Evolutionary conservation across 345 rosid species (phyloP).

Genomic region (Durio zibethinus): DNA sequence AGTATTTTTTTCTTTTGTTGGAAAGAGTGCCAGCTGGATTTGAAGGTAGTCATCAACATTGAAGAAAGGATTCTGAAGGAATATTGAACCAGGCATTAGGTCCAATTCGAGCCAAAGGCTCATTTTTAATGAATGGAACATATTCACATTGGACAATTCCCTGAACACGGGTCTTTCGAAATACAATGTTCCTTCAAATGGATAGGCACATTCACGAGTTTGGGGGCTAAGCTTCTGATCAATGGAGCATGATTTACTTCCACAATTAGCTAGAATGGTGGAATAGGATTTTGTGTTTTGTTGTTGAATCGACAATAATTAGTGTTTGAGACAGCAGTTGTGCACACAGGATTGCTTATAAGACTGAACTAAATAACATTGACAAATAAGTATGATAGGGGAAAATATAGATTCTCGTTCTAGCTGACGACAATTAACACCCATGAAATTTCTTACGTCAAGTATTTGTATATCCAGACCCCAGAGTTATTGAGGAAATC

Average conservation of each 20-base stretch:
- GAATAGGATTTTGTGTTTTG: slow-evolving; percentile 53
- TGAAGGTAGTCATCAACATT: slow-evolving; percentile 86
- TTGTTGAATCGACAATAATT: slow-evolving; percentile 72
- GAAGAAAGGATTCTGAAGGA: slow-evolving; percentile 78
- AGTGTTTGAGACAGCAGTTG: slow-evolving; percentile 51
- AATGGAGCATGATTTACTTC: slow-evolving; percentile 48
- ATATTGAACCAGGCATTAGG: slow-evolving; percentile 82
- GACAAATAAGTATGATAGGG: neutral
- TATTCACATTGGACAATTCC: slow-evolving; percentile 51
- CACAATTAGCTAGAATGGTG: slow-evolving; percentile 73
- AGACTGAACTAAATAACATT: slow-evolving; percentile 45
- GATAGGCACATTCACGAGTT: slow-evolving; percentile 85
- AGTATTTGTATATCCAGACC: slow-evolving; percentile 52
- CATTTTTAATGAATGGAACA: slow-evolving; percentile 76
- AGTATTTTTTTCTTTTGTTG: slow-evolving; percentile 50
- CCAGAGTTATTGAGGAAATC: slow-evolving; percentile 61
- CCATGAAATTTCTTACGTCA: slow-evolving; percentile 46
- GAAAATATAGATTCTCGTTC: neutral
- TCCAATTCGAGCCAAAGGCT: slow-evolving; percentile 69
- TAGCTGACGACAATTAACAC: neutral
- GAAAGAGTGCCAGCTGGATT: slow-evolving; percentile 74
- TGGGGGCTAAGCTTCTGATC: slow-evolving; percentile 89
- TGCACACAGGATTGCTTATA: slow-evolving; percentile 85
- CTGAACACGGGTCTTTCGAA: slow-evolving; percentile 78
- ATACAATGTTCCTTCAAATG: slow-evolving; percentile 79